Evolutionary conservation across 2,329 filamentous ascomycete genomes (phyloP).

Genomic region (Sclerotinia nivalis): DNA sequence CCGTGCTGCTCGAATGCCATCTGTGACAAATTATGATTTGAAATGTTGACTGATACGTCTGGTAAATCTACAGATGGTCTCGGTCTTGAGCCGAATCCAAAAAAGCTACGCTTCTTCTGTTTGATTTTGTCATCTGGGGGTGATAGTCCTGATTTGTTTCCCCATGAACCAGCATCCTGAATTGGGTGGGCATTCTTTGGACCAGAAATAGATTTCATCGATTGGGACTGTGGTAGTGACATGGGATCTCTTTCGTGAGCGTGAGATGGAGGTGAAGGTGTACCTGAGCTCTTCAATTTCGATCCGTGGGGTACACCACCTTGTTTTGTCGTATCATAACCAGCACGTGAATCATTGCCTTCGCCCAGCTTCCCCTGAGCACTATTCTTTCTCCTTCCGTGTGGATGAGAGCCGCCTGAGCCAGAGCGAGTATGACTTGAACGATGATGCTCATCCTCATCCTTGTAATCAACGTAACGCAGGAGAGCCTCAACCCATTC

Average conservation of each 20-base stretch:
- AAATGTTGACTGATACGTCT: slow-evolving; percentile 54
- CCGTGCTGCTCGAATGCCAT: slow-evolving; percentile 50
- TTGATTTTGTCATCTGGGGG: slow-evolving; percentile 71
- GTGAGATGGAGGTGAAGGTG: slow-evolving; percentile 39
- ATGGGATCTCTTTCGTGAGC: slow-evolving; percentile 38
- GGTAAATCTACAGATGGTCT: slow-evolving; percentile 59
- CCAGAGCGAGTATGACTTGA: slow-evolving; percentile 45
- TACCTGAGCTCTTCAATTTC: slow-evolving; percentile 38
- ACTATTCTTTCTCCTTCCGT: slow-evolving; percentile 49
- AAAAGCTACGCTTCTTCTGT: slow-evolving; percentile 74
- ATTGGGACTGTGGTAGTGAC: slow-evolving; percentile 39
- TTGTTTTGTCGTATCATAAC: slow-evolving; percentile 44
- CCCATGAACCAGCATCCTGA: slow-evolving; percentile 80
- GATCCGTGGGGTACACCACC: slow-evolving; percentile 40
- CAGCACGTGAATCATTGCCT: slow-evolving; percentile 43
- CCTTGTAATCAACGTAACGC: slow-evolving; percentile 79
- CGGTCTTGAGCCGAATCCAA: slow-evolving; percentile 66
- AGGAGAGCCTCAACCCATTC: slow-evolving; percentile 89
- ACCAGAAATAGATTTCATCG: slow-evolving; percentile 68
- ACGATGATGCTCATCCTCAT: slow-evolving; percentile 60
- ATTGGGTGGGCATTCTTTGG: slow-evolving; percentile 85
- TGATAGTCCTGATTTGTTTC: slow-evolving; percentile 65
- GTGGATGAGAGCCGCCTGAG: slow-evolving; percentile 43
- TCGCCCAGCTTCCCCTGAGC: slow-evolving; percentile 42
- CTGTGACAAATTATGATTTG: slow-evolving; percentile 47